Evolutionary conservation across 2,329 filamentous ascomycete species (phyloP).

Genomic region (Shiraia bambusicola): DNA sequence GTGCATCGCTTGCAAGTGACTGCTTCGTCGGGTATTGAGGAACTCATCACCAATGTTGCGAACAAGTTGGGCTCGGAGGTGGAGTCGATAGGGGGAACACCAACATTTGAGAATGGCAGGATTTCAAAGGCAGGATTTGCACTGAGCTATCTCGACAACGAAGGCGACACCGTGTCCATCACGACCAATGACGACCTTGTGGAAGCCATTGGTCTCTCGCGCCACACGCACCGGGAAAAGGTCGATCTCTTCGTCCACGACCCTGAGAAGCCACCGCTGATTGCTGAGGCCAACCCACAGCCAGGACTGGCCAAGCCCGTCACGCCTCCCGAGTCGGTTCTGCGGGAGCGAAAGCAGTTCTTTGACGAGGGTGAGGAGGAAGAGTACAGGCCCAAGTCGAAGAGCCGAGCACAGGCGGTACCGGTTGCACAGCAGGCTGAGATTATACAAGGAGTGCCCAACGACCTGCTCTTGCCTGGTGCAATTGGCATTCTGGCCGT

Average conservation of each 20-base stretch:
- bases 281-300: conserved; percentile 61
- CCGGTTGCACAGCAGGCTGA: conserved; percentile 62
- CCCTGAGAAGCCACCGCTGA: conserved; percentile 81
- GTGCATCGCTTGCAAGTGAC: conserved; percentile 89
- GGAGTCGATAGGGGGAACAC: conserved; percentile 78
- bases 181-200: conserved; percentile 92
- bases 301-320: conserved; percentile 53
- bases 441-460: conserved; percentile 86
- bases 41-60: conserved; percentile 75
- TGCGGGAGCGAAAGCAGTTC: conserved; percentile 51
- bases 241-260: conserved; percentile 97
- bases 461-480: conserved; percentile 88
- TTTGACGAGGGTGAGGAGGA: conserved; percentile 61
- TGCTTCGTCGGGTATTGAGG: conserved; percentile 75
- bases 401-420: conserved; percentile 48
- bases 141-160: conserved; percentile 93
- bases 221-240: conserved; percentile 78
- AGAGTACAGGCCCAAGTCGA: conserved; percentile 44
- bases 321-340: conserved; percentile 56
- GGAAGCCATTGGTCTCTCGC: conserved; percentile 83
- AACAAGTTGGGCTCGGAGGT: conserved; percentile 83
- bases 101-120: conserved; percentile 75
- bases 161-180: conserved; percentile 94
- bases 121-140: conserved; percentile 79
- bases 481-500: conserved; percentile 94